A percentile compares a stretch with the other conserved stretches of the same genome.
These are phyloP conservation scores for Epichloe amarillans DNA, from an alignment of 2,329 filamentous ascomycete genomes.

Conservation along the genomic window DNA sequence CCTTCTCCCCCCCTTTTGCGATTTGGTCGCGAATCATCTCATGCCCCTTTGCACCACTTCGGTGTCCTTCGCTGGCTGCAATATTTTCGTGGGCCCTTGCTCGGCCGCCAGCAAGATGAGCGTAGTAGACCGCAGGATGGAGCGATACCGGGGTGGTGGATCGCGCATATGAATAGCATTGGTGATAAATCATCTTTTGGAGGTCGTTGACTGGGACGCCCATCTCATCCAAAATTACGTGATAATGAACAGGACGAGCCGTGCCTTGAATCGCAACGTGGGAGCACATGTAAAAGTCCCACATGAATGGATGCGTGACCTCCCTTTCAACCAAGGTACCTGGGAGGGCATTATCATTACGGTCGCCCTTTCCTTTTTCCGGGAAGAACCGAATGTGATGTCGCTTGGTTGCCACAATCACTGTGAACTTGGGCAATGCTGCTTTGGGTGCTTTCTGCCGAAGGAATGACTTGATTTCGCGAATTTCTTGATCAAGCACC, in stretches of 20 bases:
- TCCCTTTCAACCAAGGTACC: constrained; percentile 81
- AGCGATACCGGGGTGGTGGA: constrained; percentile 87
- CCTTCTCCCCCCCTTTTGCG: constrained; percentile 21
- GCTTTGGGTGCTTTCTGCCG: constrained; percentile 19
- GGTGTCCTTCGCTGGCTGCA: constrained; percentile 30
- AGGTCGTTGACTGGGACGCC: constrained; percentile 53
- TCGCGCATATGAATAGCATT: constrained; percentile 85
- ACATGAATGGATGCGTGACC: constrained; percentile 82
- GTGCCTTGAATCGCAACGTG: constrained; percentile 81
- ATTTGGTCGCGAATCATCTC: constrained; percentile 25
- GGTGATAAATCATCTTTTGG: constrained; percentile 83
- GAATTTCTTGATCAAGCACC: constrained; percentile 67
- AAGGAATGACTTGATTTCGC: constrained; percentile 52
- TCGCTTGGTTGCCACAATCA: constrained; percentile 82
- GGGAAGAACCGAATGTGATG: constrained; percentile 94
- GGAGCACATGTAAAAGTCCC: constrained; percentile 62
- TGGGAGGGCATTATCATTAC: constrained; percentile 69
- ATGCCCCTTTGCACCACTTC: constrained; percentile 29
- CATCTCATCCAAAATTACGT: constrained; percentile 75
- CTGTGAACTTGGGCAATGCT: constrained; percentile 56
- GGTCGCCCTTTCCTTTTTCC: constrained; percentile 44
- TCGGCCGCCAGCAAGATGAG: constrained; percentile 74
- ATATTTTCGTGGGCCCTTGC: constrained; percentile 59
- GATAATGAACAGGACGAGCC: constrained; percentile 82
- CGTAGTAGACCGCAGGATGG: constrained; percentile 88